phyloP scores from a whole-genome alignment of 345 rosid genomes.

The Moricandia arvensis region DNA sequence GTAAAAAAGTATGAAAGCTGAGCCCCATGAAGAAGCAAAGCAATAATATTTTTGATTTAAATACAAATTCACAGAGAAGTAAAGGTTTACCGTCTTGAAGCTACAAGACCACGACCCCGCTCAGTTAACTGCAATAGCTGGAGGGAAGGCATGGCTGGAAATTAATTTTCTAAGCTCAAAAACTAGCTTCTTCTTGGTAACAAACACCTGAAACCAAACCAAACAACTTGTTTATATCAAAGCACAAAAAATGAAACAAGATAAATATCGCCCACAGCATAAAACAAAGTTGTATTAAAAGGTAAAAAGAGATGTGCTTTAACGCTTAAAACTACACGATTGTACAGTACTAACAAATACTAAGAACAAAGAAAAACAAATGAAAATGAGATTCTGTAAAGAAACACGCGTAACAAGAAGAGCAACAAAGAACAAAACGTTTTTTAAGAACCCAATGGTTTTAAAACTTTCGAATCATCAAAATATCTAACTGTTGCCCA shows the following conservation, averaged over 20 bases:
- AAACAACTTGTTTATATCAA: too few species aligned
- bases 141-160: slow-evolving; percentile 77
- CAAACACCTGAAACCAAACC: slow-evolving; percentile 38
- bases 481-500: neutral
- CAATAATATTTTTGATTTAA: neutral
- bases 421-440: slow-evolving; percentile 1
- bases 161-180: slow-evolving; percentile 11
- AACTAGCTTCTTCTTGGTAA: slow-evolving; percentile 25
- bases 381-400: neutral
- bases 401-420: slow-evolving; percentile 10
- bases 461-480: neutral
- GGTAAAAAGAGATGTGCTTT: neutral
- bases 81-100: slow-evolving; percentile 68
- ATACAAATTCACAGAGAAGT: neutral
- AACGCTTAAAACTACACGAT: slow-evolving; percentile 7
- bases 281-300: neutral
- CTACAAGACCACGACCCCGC: slow-evolving; percentile 72
- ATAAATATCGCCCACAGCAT: neutral
- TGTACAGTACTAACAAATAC: neutral
- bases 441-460: neutral
- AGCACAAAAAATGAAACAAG: neutral
- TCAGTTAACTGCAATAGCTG: slow-evolving; percentile 86
- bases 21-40: neutral
- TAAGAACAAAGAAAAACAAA: neutral
- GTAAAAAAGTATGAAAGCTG: neutral